Base-by-base conservation (phyloP, 2,329 filamentous ascomycete genomes). In the Hortaea werneckii region DNA sequence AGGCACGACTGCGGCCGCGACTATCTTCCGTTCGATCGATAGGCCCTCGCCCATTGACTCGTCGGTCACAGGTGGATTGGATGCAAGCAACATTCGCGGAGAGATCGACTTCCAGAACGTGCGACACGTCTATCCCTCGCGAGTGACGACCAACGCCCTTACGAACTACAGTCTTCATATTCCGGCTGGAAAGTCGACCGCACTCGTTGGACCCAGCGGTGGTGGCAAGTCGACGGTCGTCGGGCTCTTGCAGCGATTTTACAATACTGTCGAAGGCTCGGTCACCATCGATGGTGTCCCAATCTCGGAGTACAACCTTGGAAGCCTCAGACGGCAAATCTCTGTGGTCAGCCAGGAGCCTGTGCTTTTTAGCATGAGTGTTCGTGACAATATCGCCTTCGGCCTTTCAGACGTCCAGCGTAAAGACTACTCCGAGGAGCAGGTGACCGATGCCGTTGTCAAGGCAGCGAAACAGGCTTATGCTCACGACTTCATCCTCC, bases 21-120 rank as follows among this genome's bases (percentile, higher is more conserved):
- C 95, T 69, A 94, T 95, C 50, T 95, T 83, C 70, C 83, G 80
- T 62, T 94, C 87, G 1, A 95, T 95, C 54, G 88, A 95, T 64
- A 82, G 90, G 44, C 57, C 70, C 5, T 94, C 90, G 0, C 87
- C 88, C 0, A 73, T 95, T 38, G 85, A 95, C 59, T 80, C 88
- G 0, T 78, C 32, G 9, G 32, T 9, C 32, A 35, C 8, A n/a
- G 32, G n/a, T 78, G 4, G 76, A 74, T 3, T 75, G 82, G 1
- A 71, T 74, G 9, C 89, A 89, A 9, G 71, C 77, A 9, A 35
- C 8, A 35, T 35, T 44, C 87, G 20, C 10, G 37, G 37, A 40
- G 37, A 40, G 11, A 40, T 40, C 20, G 37, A 40, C n/a, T 12
- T 40, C 20, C 37, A 26, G 9, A 13, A 40, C 13, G n/a, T 40